A percentile compares a stretch with the other conserved stretches of the same genome.
Conservation (phyloP, 139 green algal genomes). For the Coelastrella sp. region DNA sequence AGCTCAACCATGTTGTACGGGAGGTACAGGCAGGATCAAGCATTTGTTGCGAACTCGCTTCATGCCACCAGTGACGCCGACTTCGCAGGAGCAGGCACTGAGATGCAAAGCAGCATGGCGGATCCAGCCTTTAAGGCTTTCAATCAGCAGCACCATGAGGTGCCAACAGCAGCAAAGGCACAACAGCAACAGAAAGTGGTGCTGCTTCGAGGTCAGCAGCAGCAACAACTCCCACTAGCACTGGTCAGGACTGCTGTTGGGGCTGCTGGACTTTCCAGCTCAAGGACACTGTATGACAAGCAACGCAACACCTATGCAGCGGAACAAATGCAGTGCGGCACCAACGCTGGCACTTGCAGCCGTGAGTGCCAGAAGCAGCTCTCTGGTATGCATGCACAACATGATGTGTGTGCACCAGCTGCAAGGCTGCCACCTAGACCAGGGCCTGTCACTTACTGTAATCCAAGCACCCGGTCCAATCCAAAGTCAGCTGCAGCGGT, state of each 20-base stretch:
- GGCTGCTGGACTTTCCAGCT: conserved; percentile 1
- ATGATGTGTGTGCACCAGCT: background rate
- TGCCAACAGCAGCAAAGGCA: background rate
- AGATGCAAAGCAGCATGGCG: too few relatives aligned
- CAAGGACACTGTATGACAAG: background rate
- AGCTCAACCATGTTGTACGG: background rate
- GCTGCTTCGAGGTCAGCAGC: background rate
- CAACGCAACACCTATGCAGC: background rate
- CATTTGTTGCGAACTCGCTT: background rate
- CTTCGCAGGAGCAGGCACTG: background rate
- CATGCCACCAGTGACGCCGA: background rate
- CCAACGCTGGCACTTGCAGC: too few relatives aligned
- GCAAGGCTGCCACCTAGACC: background rate
- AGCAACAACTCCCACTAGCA: background rate
- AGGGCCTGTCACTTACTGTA: background rate
- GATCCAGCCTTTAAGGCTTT: too few relatives aligned
- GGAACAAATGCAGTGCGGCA: background rate
- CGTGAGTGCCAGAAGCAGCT: too few relatives aligned
- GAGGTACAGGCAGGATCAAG: background rate
- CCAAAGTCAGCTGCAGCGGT: background rate
- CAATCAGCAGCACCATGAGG: background rate
- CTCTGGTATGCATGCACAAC: background rate
- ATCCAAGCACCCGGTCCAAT: background rate
- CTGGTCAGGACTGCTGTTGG: background rate
- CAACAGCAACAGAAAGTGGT: background rate